These are phyloP conservation scores for Ilyonectria sp. DNA, from an alignment of 2,329 filamentous ascomycete species.

Conservation along the genomic window DNA sequence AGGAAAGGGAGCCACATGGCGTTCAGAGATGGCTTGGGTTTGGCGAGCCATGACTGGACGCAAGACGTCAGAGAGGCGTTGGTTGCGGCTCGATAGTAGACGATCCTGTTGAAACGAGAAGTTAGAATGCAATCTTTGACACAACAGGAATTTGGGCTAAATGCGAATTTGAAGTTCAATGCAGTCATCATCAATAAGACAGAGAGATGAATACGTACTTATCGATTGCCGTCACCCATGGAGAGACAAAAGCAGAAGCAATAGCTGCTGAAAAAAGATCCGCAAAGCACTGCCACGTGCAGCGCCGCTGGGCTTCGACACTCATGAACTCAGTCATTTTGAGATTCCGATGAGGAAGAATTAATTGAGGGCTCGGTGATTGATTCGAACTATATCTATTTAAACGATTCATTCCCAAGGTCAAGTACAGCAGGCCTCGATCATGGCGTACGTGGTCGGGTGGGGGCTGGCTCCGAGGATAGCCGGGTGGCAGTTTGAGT, in stretches of 20 bases:
- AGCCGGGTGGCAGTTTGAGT: background rate
- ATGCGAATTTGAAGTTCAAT: background rate
- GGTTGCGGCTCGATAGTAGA: slow-evolving; percentile 45
- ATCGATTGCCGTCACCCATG: slow-evolving; percentile 47
- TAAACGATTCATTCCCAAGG: background rate
- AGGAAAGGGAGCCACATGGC: slow-evolving; percentile 45
- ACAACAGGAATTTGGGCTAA: background rate
- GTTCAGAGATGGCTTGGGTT: slow-evolving; percentile 40
- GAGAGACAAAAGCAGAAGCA: slow-evolving; percentile 45
- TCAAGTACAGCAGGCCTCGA: background rate
- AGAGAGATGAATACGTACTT: slow-evolving; percentile 34
- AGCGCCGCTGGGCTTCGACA: slow-evolving; percentile 41
- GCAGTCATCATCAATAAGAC: background rate
- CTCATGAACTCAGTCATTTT: slow-evolving; percentile 46
- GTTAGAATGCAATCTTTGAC: slow-evolving; percentile 13
- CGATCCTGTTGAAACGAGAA: slow-evolving; percentile 24
- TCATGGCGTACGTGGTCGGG: background rate
- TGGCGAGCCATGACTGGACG: slow-evolving; percentile 41
- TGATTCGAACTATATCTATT: background rate
- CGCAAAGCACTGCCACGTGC: slow-evolving; percentile 45
- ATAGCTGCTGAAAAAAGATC: slow-evolving; percentile 42
- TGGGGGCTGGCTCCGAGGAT: background rate
- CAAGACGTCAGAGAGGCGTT: slow-evolving; percentile 41
- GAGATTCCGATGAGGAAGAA: background rate
- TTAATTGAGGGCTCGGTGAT: background rate